Conservation (phyloP, 805 yeast genomes). For the Candida hungchunana region DNA sequence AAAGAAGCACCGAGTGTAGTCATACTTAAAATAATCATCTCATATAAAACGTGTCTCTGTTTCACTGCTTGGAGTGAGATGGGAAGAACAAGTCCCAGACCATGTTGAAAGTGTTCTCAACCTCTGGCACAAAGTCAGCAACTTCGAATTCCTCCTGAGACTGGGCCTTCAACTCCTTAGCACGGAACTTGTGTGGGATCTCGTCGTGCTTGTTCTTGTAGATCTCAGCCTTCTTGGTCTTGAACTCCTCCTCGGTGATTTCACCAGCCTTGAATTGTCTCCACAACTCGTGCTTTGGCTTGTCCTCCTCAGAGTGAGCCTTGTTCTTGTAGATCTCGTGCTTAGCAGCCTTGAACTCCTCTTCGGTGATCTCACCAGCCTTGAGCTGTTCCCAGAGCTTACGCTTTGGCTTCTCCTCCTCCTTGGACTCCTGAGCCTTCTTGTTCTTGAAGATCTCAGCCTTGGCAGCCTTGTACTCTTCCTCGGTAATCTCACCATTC, state of each 20-base stretch:
- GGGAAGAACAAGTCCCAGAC: conserved; percentile 1
- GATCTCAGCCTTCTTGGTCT: conserved; percentile 1
- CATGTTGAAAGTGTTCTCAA: neutral
- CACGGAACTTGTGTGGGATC: conserved; percentile 10
- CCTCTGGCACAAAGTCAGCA: no score
- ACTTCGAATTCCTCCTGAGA: neutral
- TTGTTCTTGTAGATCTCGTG: conserved; percentile 2
- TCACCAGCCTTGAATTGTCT: neutral
- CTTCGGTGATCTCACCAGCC: neutral
- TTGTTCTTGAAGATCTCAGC: neutral
- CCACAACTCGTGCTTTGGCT: neutral
- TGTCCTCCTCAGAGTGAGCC: neutral
- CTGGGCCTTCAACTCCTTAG: conserved; percentile 8
- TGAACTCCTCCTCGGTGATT: neutral
- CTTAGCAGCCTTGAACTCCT: conserved; percentile 1
- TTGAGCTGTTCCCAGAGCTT: neutral
- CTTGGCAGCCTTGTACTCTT: neutral
- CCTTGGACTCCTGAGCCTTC: neutral
- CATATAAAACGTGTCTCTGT: no score
- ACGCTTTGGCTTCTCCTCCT: neutral
- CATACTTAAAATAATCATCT: no score
- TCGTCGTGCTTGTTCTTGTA: neutral
- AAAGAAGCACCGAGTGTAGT: no score
- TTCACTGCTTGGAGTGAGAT: no score
- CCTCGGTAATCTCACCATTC: conserved; percentile 1